phyloP scores from a whole-genome alignment of 2,329 filamentous ascomycete genomes.

The Chaetomiaceae sp. region DNA sequence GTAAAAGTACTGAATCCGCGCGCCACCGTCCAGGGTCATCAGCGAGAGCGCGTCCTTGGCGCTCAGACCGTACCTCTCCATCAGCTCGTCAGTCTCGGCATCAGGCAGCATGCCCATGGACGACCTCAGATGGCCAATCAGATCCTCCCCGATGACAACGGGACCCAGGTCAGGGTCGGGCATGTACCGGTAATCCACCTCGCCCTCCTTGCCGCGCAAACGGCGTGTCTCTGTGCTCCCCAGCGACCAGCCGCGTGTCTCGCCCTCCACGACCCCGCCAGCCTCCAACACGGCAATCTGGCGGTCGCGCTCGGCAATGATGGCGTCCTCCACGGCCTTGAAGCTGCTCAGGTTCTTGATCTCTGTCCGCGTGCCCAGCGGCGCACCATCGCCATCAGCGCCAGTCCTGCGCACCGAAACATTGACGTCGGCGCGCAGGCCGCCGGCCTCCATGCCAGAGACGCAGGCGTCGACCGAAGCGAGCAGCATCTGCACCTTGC shows the following conservation, averaged over 20 bases:
- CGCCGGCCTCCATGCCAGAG: slow-evolving; percentile 88
- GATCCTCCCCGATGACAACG: slow-evolving; percentile 65
- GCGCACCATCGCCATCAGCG: slow-evolving; percentile 32
- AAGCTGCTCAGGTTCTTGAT: slow-evolving; percentile 97
- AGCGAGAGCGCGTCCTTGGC: slow-evolving; percentile 80
- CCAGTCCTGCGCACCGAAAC: slow-evolving; percentile 70
- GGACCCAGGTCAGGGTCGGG: slow-evolving; percentile 88
- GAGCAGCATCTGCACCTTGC: slow-evolving; percentile 80
- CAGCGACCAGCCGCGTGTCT: slow-evolving; percentile 90
- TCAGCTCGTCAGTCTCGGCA: slow-evolving; percentile 58
- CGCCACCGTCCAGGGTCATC: slow-evolving; percentile 70
- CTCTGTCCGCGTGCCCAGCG: slow-evolving; percentile 81
- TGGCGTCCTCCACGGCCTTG: slow-evolving; percentile 91
- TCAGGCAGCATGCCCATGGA: slow-evolving; percentile 71
- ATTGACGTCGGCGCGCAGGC: slow-evolving; percentile 89
- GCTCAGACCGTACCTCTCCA: slow-evolving; percentile 61
- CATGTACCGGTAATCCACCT: slow-evolving; percentile 98
- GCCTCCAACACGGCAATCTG: slow-evolving; percentile 76
- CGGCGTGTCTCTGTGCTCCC: slow-evolving; percentile 76
- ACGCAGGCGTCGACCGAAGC: slow-evolving; percentile 79
- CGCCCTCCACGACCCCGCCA: slow-evolving; percentile 71
- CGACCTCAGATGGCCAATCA: slow-evolving; percentile 58
- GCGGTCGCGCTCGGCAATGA: slow-evolving; percentile 82
- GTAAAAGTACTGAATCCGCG: slow-evolving; percentile 77
- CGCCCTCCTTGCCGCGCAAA: slow-evolving; percentile 88